Percentiles rank a stretch among this genome's conserved stretches.
These are phyloP conservation scores for Casuarina glauca DNA, from an alignment of 306 rosid genomes.

Conservation along the genomic window DNA sequence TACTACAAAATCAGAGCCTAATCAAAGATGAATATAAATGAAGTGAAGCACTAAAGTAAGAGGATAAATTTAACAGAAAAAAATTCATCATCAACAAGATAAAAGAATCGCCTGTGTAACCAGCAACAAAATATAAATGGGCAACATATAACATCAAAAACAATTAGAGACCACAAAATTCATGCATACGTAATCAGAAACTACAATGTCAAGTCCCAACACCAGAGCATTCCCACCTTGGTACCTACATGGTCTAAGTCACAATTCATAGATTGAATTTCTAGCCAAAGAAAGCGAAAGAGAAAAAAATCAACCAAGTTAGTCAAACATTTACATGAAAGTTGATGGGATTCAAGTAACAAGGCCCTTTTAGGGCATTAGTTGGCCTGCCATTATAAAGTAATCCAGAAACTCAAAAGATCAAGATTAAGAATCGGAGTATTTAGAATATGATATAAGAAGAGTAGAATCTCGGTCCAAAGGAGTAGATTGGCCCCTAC, in stretches of 20 bases:
- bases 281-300: background rate
- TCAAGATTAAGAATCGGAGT: background rate
- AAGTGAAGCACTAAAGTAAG: background rate
- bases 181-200: background rate
- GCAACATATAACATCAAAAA: background rate
- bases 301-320: conserved; percentile 4
- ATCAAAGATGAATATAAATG: background rate
- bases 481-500: background rate
- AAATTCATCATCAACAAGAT: background rate
- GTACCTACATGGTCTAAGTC: background rate
- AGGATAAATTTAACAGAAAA: background rate
- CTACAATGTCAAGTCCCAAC: background rate
- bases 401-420: background rate
- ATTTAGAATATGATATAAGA: background rate
- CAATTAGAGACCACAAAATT: background rate
- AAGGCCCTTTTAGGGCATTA: background rate
- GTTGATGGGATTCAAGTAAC: background rate
- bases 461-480: background rate
- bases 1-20: background rate
- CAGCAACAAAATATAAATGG: background rate
- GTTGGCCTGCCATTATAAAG: background rate
- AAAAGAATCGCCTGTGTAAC: background rate
- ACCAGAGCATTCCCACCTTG: background rate
- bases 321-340: background rate
- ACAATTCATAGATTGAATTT: background rate